Base-by-base conservation (phyloP, 176 grass and related monocot genomes). In the Oryza nivara region DNA sequence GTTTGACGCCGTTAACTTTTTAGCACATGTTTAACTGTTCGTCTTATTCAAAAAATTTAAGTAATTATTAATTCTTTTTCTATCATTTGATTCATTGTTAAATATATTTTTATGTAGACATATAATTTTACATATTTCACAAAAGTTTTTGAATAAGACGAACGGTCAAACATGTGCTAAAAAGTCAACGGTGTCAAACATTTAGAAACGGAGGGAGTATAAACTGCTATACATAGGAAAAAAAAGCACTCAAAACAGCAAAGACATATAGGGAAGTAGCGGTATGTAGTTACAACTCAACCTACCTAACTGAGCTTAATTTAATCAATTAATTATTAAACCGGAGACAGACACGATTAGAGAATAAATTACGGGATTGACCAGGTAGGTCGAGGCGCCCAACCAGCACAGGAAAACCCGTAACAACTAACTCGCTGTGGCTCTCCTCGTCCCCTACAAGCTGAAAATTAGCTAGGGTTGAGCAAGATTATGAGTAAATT, bases 341-440 rank as follows among this genome's bases (percentile, higher is more conserved):
- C 22, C 58, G 32, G 10, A 23, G 9, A 23, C 32, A 72, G 23
- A 23, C 13, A 49, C 13, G 17, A 72, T 72, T 72, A 85, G 45
- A 82, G 3, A 63, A 22, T 63, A 23, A 82, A 86, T 6, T 77
- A 28, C 45, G 48, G 44, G 67, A 82, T 73, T 74, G 60, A 47
- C 26, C 83, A 49, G 84, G 84, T 90, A 74, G 84, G 80, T 90
- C 86, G 60, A 83, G 80, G 74, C 60, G 84, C 84, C 84, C 88
- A 86, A 90, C 88, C 9, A 79, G 84, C 84, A 86, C 48, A 51
- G 70, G 88, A 86, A 83, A 90, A 83, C 75, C 74, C 84, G 30
- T 77, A 86, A 40, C 84, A 48, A 83, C 73, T 76, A 81, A 63
- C 52, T 60, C 44, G 54, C 25, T 82, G 74, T 82, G 74, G 73